Conservation (phyloP, 495 filamentous ascomycete species). For the Thermochaetoides thermophila region DNA sequence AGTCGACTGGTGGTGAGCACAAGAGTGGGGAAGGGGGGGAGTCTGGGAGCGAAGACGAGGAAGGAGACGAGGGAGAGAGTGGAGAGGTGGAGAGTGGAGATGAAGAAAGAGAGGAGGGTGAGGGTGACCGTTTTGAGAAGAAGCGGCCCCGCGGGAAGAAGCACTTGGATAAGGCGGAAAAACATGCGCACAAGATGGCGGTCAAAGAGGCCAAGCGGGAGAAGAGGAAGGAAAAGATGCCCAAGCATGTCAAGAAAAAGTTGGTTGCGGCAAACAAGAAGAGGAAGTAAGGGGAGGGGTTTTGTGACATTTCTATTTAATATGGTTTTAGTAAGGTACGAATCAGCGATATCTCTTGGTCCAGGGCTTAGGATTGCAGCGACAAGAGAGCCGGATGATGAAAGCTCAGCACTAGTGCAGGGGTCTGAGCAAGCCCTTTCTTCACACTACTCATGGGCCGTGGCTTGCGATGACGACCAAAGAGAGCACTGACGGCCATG, state of each 20-base stretch:
- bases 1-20: too few relatives aligned
- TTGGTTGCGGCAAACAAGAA: slow-evolving; percentile 36
- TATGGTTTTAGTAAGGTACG: not conserved
- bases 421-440: too few relatives aligned
- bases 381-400: slow-evolving; percentile 19
- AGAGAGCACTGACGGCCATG: slow-evolving; percentile 39
- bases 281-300: slow-evolving; percentile 12
- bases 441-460: too few relatives aligned
- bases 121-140: slow-evolving; percentile 39
- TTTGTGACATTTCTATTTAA: not conserved
- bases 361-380: not conserved
- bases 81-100: slow-evolving; percentile 17
- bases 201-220: slow-evolving; percentile 93
- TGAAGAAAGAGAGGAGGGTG: slow-evolving; percentile 23
- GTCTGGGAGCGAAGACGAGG: slow-evolving; percentile 18
- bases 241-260: slow-evolving; percentile 84
- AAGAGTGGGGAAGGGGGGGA: slow-evolving; percentile 24
- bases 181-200: slow-evolving; percentile 75
- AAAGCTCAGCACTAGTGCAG: slow-evolving; percentile 12
- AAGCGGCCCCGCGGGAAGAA: slow-evolving; percentile 69
- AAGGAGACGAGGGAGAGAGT: slow-evolving; percentile 18
- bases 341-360: not conserved
- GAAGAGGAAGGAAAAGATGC: slow-evolving; percentile 83
- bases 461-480: slow-evolving; percentile 31
- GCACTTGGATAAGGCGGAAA: slow-evolving; percentile 80